Evolutionary conservation across 305 asterid species (phyloP).

Genomic region (Plantago rigida): DNA sequence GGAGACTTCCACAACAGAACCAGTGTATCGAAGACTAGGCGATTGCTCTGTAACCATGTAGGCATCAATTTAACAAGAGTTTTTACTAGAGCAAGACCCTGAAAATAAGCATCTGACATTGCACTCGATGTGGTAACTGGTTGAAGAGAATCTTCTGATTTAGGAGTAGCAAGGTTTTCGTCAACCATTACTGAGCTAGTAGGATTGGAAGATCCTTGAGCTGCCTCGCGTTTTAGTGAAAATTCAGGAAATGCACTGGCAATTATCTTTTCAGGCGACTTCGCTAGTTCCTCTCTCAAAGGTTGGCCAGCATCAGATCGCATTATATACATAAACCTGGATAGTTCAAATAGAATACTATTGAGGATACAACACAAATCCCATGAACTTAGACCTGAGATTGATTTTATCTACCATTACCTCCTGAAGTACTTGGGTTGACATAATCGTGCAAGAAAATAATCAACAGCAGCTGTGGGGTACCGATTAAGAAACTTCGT

Average conservation of each 20-base stretch:
- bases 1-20: conserved; percentile 93
- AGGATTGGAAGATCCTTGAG: conserved; percentile 56
- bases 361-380: conserved; percentile 18
- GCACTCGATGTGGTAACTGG: conserved; percentile 40
- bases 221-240: conserved; percentile 45
- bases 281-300: conserved; percentile 95
- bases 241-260: conserved; percentile 86
- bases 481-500: conserved; percentile 92
- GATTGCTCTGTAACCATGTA: conserved; percentile 90
- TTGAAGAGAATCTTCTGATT: conserved; percentile 60
- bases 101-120: conserved; percentile 82
- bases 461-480: conserved; percentile 90
- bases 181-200: conserved; percentile 46
- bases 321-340: conserved; percentile 93
- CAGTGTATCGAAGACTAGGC: conserved; percentile 65
- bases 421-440: conserved; percentile 91
- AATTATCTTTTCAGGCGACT: conserved; percentile 92
- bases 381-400: conserved; percentile 17
- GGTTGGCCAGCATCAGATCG: conserved; percentile 99
- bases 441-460: conserved; percentile 76
- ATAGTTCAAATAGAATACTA: conserved; percentile 22
- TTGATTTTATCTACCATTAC: conserved; percentile 32
- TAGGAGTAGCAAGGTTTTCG: conserved; percentile 48
- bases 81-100: conserved; percentile 88
- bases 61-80: conserved; percentile 94